Evolutionary conservation across 805 yeast genomes (phyloP), one percentile per base, ranked within the genome.

Genomic region (Nakazawaea wyomingensis): DNA sequence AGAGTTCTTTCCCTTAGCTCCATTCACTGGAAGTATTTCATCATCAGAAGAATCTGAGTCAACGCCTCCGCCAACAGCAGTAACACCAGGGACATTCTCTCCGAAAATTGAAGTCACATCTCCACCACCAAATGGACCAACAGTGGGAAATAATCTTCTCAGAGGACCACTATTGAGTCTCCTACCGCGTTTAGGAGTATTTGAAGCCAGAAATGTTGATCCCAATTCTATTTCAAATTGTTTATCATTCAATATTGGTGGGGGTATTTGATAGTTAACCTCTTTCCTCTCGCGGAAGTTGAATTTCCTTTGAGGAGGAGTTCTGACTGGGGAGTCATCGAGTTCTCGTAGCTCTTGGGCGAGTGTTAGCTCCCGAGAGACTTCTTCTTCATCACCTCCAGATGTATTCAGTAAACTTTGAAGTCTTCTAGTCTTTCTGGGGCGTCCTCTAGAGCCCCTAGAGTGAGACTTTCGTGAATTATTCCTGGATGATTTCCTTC

Each of bases 121-220:
- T 48, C 91, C 82, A 18, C 99, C 99, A 22, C 99, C 99, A 69
- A 91, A 91, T 1, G 99, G 99, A 0, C 99, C 99, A 13, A 89
- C 88, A 0, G 96, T 91, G 5, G 96, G 95, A 55, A 85, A 90
- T 30, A 93, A 65, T 32, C 96, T 74, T 54, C 89, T 74, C 32
- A 84, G 59, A 21, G 72, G 76, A 34, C 75, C 77, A 41, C 68
- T 57, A 5, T 64, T 61, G 32, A 71, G 60, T 34, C 56, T 47
- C 50, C 62, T 38, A 50, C 69, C 53, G 49, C 69, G 32, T 53
- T 57, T 29, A 50, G 61, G 47, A 3, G 50, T 36, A 8, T 48
- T 34, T 9, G 38, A 10, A 28, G 43, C 32, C 31, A 32, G 48
- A 52, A n/a, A 18, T 4, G 45, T 19, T 5, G 32, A 6, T 7